Evolutionary conservation across 2,329 filamentous ascomycete genomes (phyloP).

Genomic region (Arthrobotrys musiformis): DNA sequence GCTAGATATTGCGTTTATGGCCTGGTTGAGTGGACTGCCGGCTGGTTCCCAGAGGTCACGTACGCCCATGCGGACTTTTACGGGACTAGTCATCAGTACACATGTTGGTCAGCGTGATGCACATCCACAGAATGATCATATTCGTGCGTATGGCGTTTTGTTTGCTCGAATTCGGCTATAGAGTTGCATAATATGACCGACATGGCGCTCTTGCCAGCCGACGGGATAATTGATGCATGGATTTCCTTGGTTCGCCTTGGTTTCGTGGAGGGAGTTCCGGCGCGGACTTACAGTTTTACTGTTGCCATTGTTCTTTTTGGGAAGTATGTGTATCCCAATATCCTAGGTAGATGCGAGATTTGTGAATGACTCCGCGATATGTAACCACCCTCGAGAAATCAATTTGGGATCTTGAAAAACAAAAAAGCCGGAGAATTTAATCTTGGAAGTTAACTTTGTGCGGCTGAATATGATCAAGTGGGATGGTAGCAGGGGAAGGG

Average conservation of each 20-base stretch:
- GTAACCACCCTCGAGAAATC: neutral
- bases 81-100: constrained; percentile 32
- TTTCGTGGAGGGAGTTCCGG: neutral
- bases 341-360: constrained; percentile 10
- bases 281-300: constrained; percentile 43
- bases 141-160: neutral
- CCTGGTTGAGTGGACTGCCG: constrained; percentile 31
- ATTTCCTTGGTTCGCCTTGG: constrained; percentile 16
- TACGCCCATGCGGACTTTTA: constrained; percentile 52
- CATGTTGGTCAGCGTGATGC: constrained; percentile 23
- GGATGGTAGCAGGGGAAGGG: neutral
- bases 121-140: neutral
- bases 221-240: constrained; percentile 15
- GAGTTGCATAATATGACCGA: constrained; percentile 8
- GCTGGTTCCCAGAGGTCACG: constrained; percentile 51
- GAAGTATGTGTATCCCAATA: neutral
- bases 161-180: constrained; percentile 19
- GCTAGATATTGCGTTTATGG: constrained; percentile 44
- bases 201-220: constrained; percentile 15
- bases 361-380: neutral
- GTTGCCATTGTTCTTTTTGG: constrained; percentile 29
- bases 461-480: constrained; percentile 26
- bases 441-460: constrained; percentile 24
- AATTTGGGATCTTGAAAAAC: constrained; percentile 1
- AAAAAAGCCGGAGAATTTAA: constrained; percentile 13